Evolutionary conservation across 192 early-diverging fungal species (phyloP).

Genomic region (Linnemannia hyalina): DNA sequence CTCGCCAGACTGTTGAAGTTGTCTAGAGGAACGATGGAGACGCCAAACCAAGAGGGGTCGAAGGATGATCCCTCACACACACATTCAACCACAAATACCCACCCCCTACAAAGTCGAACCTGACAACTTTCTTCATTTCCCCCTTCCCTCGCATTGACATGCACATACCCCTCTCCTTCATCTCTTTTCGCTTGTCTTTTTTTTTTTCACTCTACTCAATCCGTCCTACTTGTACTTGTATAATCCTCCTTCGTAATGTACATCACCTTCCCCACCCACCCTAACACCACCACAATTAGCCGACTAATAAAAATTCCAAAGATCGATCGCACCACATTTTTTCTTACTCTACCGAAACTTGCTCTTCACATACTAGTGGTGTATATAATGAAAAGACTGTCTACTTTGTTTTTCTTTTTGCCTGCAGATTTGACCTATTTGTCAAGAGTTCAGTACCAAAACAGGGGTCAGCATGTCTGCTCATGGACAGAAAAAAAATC

Average conservation of each 20-base stretch:
- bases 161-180: not conserved
- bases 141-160: not conserved
- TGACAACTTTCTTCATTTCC: not conserved
- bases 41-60: not conserved
- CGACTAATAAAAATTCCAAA: not conserved
- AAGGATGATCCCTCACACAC: not conserved
- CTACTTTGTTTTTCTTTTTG: too few species aligned
- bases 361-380: too few species aligned
- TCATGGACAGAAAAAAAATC: too few species aligned
- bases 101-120: slow-evolving; percentile 1
- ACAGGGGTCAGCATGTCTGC: too few species aligned
- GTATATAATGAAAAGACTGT: too few species aligned
- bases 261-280: not conserved
- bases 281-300: not conserved
- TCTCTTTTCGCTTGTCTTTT: not conserved
- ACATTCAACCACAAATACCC: not conserved
- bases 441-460: too few species aligned
- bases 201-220: not conserved
- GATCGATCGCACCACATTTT: not conserved
- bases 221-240: not conserved
- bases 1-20: not conserved
- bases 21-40: not conserved
- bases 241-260: not conserved
- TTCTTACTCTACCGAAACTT: too few species aligned
- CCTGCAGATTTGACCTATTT: too few species aligned